phyloP scores from a whole-genome alignment of 1,139 yeast species.

The Hyphopichia burtonii region DNA sequence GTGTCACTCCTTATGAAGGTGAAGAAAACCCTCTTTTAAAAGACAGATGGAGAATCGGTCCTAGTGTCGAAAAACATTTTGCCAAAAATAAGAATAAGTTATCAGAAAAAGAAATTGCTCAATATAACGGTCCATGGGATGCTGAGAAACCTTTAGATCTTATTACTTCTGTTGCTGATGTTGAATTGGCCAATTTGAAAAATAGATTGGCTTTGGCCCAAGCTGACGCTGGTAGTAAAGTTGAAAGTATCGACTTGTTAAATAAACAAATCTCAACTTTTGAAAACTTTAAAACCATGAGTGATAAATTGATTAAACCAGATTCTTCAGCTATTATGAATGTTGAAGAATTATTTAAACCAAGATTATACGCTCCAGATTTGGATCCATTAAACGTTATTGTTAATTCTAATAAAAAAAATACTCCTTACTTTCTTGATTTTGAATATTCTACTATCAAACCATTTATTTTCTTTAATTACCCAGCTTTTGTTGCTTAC shows the following conservation, averaged over 20 bases:
- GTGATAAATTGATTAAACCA: slow-evolving; percentile 55
- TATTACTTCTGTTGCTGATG: slow-evolving; percentile 58
- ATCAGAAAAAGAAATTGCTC: slow-evolving; percentile 43
- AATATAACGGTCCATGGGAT: slow-evolving; percentile 74
- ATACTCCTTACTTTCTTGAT: slow-evolving; percentile 59
- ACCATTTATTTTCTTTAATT: slow-evolving; percentile 74
- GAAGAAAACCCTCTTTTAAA: slow-evolving; percentile 54
- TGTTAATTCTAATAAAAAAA: slow-evolving; percentile 36
- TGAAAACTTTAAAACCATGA: slow-evolving; percentile 54
- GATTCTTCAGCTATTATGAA: slow-evolving; percentile 55
- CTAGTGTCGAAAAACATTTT: slow-evolving; percentile 76
- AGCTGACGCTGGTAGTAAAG: slow-evolving; percentile 47
- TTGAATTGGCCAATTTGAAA: slow-evolving; percentile 65
- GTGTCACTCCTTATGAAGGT: slow-evolving; percentile 60
- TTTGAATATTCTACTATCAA: slow-evolving; percentile 78
- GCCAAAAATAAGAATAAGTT: slow-evolving; percentile 63
- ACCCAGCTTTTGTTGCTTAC: slow-evolving; percentile 83
- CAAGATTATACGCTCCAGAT: slow-evolving; percentile 78
- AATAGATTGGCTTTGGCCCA: slow-evolving; percentile 55
- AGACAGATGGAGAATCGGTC: slow-evolving; percentile 87
- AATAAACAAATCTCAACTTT: slow-evolving; percentile 56
- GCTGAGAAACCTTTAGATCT: slow-evolving; percentile 57
- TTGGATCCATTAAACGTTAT: slow-evolving; percentile 88
- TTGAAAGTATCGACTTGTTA: slow-evolving; percentile 42
- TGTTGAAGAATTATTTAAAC: slow-evolving; percentile 60